These are phyloP conservation scores for Graphilbum sp. DNA, from an alignment of 2,329 filamentous ascomycete species.

Conservation along the genomic window DNA sequence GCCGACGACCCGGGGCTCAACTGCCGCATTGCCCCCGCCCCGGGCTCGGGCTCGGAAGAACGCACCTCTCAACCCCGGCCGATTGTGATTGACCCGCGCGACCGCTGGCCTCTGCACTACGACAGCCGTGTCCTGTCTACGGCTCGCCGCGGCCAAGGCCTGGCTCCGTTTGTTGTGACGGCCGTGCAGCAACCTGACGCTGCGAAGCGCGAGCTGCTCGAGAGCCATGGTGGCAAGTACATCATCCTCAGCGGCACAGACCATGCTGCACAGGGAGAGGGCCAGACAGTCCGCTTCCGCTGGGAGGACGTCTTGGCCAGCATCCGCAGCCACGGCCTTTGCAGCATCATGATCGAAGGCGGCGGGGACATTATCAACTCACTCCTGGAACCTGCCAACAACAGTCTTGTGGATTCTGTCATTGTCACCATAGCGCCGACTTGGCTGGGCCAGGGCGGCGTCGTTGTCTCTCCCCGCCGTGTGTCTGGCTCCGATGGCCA, in stretches of 20 bases:
- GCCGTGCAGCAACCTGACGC: constrained; percentile 27
- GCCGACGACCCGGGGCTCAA: constrained; percentile 79
- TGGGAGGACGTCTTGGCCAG: constrained; percentile 50
- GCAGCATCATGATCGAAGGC: constrained; percentile 84
- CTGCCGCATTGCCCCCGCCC: constrained; percentile 50
- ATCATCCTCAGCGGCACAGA: constrained; percentile 18
- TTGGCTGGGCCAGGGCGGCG: constrained; percentile 73
- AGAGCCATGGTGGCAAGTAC: constrained; percentile 35
- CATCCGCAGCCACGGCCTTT: constrained; percentile 42
- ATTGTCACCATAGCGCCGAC: constrained; percentile 82
- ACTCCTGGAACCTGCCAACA: constrained; percentile 47
- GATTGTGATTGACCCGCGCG: constrained; percentile 62
- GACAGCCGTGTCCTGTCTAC: constrained; percentile 50
- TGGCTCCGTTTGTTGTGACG: constrained; percentile 58
- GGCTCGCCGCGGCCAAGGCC: constrained; percentile 46
- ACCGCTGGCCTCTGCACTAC: constrained; percentile 49
- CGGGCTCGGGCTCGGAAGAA: too few relatives aligned
- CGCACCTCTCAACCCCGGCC: constrained; percentile 62
- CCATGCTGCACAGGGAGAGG: constrained; percentile 6
- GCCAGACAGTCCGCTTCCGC: constrained; percentile 26
- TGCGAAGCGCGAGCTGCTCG: constrained; percentile 24
- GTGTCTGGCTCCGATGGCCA: constrained; percentile 31
- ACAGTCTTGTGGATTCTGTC: constrained; percentile 50
- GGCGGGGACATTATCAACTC: constrained; percentile 71
- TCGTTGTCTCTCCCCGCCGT: constrained; percentile 57